Base-by-base conservation (phyloP, 1,284 basidiomycete genomes). In the Ganoderma boninense region DNA sequence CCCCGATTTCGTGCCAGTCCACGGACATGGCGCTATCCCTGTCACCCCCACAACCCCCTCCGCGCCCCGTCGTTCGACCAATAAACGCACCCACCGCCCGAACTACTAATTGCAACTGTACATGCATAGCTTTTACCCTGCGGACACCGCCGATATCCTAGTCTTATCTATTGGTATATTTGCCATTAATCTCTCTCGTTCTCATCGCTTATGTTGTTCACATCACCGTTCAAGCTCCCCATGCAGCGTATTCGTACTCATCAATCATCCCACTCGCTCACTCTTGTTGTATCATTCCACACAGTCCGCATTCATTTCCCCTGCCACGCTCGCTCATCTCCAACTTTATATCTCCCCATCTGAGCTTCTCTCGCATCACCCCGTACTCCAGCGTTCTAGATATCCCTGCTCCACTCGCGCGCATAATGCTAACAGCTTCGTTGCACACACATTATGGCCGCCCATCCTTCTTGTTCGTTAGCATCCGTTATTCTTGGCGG, bases 1-100 rank as follows among this genome's bases (percentile, higher is more conserved):
- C 78, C 84, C 88, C 2, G 88, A 91, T 71, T 96, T 94, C 77
- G 83, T 87, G 38, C 94, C 94, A 32, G 82, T 85, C n/a, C 93
- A 95, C 77, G 94, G 94, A 6, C 85, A 92, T 46, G 93, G 91
- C 35, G 90, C 92, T 35, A 83, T 87, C n/a, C 43, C 70, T 40
- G 65, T 56, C 11, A 56, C 65, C 11, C 69, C 72, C 16, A 32
- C 64, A 14, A 62, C 68, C 26, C 63, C 73, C 3, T 70, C 73
- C 35, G 79, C 84, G 16, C 79, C 83, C 74, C 83, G 86, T 67
- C 82, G 79, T 35, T 83, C 85, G 10, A 84, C 85, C 66, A 65
- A 62, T 62, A 69, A 69, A 56, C 85, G 86, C 70, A 80, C 82
- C 29, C 85, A 86, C 65, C 85, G 86, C 59, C 80, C 77, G 64